Evolutionary conservation across 1,139 yeast species (phyloP).

Genomic region (Scheffersomyces parashehatae): DNA sequence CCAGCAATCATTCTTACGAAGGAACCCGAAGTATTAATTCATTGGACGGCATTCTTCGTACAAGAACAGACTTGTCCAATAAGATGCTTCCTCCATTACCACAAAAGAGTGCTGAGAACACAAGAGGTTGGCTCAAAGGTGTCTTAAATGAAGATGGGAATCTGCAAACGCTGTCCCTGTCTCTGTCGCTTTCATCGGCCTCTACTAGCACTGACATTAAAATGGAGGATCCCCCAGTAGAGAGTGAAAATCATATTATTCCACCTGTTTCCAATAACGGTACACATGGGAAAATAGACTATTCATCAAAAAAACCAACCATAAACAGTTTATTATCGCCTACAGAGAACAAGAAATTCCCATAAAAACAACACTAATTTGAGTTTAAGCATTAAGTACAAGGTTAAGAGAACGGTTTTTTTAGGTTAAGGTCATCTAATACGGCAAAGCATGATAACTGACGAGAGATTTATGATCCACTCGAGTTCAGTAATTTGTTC

Average conservation of each 20-base stretch:
- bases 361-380: neutral
- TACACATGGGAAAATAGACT: conserved; percentile 2
- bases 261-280: conserved; percentile 1
- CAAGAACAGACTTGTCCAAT: neutral
- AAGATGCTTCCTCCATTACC: conserved; percentile 1
- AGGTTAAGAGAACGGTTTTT: too few species aligned
- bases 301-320: conserved; percentile 33
- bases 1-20: neutral
- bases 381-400: too few species aligned
- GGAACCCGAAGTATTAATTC: neutral
- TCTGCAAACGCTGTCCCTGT: neutral
- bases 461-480: too few species aligned
- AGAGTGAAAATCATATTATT: neutral
- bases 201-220: neutral
- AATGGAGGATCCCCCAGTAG: neutral
- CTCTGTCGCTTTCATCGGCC: neutral
- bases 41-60: neutral
- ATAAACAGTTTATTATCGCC: conserved; percentile 37
- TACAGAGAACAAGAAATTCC: neutral
- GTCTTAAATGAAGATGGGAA: conserved; percentile 9
- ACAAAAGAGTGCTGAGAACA: conserved; percentile 3
- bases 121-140: conserved; percentile 14
- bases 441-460: too few species aligned
- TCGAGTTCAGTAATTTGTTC: too few species aligned
- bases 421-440: too few species aligned